Percentiles rank a stretch among this genome's conserved stretches.
phyloP scores from a whole-genome alignment of 1,139 yeast genomes.

The Pichia sp. region DNA sequence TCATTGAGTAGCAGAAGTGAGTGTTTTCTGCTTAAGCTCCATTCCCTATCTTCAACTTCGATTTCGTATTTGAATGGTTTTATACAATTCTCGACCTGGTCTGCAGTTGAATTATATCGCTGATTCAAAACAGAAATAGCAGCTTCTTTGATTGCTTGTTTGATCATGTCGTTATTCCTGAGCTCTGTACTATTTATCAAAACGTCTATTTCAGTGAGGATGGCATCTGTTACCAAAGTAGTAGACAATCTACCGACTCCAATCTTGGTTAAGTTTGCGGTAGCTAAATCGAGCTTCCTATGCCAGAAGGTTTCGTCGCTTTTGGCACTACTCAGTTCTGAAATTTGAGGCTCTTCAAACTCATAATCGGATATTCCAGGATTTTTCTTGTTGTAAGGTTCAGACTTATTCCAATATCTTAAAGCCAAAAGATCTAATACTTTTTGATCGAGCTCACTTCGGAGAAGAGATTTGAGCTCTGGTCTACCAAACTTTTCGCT shows the following conservation, averaged over 20 bases:
- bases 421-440: slow-evolving; percentile 84
- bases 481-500: slow-evolving; percentile 78
- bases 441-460: slow-evolving; percentile 83
- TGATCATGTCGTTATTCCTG: slow-evolving; percentile 79
- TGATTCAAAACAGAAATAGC: slow-evolving; percentile 74
- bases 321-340: slow-evolving; percentile 49
- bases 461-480: slow-evolving; percentile 73
- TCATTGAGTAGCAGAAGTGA: slow-evolving; percentile 71
- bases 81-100: slow-evolving; percentile 96
- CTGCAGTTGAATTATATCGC: slow-evolving; percentile 87
- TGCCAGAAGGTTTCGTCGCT: slow-evolving; percentile 84
- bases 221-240: slow-evolving; percentile 71
- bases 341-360: slow-evolving; percentile 46
- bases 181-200: slow-evolving; percentile 71
- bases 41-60: slow-evolving; percentile 92
- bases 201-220: slow-evolving; percentile 71
- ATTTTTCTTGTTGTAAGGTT: slow-evolving; percentile 24
- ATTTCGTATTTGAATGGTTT: slow-evolving; percentile 97
- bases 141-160: slow-evolving; percentile 77
- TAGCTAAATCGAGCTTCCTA: slow-evolving; percentile 75
- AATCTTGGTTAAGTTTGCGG: slow-evolving; percentile 79
- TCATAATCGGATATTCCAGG: slow-evolving; percentile 22
- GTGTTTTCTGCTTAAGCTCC: slow-evolving; percentile 80
- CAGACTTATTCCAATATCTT: slow-evolving; percentile 84
- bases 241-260: slow-evolving; percentile 94